A percentile compares a stretch with the other conserved stretches of the same genome.
Conservation (phyloP, 257 asterid genomes). For the Misopates orontium region DNA sequence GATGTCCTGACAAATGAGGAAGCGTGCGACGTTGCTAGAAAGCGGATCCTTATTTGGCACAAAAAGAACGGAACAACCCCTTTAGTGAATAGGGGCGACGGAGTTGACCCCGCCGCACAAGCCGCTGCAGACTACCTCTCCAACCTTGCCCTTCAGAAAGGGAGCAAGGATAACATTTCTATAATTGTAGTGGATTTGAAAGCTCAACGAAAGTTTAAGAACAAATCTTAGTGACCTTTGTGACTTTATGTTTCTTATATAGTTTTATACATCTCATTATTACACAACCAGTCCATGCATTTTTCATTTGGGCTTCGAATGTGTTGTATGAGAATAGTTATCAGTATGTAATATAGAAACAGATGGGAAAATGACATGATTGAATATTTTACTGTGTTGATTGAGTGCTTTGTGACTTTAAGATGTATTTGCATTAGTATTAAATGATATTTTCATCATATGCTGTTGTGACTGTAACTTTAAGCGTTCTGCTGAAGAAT, state of each 20-base stretch:
- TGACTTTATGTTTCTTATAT: slow-evolving; percentile 20
- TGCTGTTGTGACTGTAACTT: no score
- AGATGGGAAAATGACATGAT: slow-evolving; percentile 24
- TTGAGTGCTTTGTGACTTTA: slow-evolving; percentile 35
- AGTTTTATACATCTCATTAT: slow-evolving; percentile 32
- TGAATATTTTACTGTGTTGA: slow-evolving; percentile 30
- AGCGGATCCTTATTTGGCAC: slow-evolving; percentile 74
- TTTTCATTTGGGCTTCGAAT: slow-evolving; percentile 60
- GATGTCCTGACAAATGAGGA: slow-evolving; percentile 76
- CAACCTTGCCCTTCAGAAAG: slow-evolving; percentile 63
- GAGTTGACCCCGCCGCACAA: slow-evolving; percentile 81
- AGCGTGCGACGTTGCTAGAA: slow-evolving; percentile 67
- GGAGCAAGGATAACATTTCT: slow-evolving; percentile 75
- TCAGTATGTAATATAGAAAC: slow-evolving; percentile 47
- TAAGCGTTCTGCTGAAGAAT: no score
- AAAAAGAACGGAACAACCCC: slow-evolving; percentile 54
- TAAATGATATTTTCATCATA: not conserved
- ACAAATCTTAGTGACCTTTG: slow-evolving; percentile 45
- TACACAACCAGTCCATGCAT: slow-evolving; percentile 57
- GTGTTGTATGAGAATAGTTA: slow-evolving; percentile 49
- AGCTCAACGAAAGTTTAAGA: slow-evolving; percentile 71
- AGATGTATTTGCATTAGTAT: slow-evolving; percentile 30
- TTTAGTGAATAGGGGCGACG: slow-evolving; percentile 54
- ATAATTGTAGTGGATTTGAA: slow-evolving; percentile 76
- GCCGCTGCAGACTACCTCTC: slow-evolving; percentile 80